Evolutionary conservation across 2,329 filamentous ascomycete species (phyloP), one percentile per base, ranked within the genome.

Genomic region (Aspergillus persii): DNA sequence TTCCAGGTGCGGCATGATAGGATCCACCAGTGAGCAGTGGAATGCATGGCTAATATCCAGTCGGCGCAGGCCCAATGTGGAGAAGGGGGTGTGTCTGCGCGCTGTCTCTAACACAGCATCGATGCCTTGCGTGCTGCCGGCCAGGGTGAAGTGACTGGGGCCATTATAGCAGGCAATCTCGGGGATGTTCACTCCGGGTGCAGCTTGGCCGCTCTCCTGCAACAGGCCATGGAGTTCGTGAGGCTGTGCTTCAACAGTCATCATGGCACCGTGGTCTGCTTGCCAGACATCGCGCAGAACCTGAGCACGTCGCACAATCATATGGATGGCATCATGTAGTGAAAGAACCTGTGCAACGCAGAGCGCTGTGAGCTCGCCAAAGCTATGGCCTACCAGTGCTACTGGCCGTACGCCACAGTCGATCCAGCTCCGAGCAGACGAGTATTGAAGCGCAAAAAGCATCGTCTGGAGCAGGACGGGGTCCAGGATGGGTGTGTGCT

Each of bases 111-210:
- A 29, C 2, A 58, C 52, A 0, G 60, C 63, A 3, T 77, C 69
- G 5, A 81, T 75, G 1, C 71, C 70, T 0, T 41, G 44, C 0
- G 67, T 58, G 0, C 73, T 62, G 0, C 80, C 81, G 1, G 76
- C 78, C 1, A 84, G 23, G 0, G 77, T 77, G 61, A 79, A 77
- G 59, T 71, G 80, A 3, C 59, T 63, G 0, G 77, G 77, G 0
- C 79, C 77, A 52, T 82, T 83, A 65, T 71, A 80, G 63, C 81
- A 84, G 0, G 83, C 82, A 39, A 84, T 78, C 1, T 4, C 31
- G 18, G 18, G 18, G 18, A 23, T 23, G 18, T 23, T 2, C 2
- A 23, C 18, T 23, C 18, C 18, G 18, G 18, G 18, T 23, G 18
- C 18, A 23, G 18, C 18, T 23, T 23, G 18, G 18, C 18, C 18